Evolutionary conservation across 768 basidiomycete species (phyloP), one percentile per base, ranked within the genome.

Genomic region (Hemileccinum impolitum): DNA sequence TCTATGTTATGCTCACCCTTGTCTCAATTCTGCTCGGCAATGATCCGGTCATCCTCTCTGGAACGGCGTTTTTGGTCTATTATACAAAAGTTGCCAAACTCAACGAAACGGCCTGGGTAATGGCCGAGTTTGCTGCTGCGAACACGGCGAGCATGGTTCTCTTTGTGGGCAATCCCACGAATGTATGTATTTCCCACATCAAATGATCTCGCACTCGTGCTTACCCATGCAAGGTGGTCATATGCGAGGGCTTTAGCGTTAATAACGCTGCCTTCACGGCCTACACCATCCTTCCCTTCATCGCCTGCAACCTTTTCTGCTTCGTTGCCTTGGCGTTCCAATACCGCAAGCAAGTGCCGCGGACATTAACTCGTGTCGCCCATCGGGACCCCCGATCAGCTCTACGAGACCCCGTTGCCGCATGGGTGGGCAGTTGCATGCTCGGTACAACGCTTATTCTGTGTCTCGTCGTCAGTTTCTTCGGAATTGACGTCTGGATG

Each of bases 131-230:
- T 57, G 81, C 85, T 0, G 85, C 84, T 0, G 89, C 87, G 4
- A 92, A 91, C 64, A 87, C 88, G 9, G 87, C 82, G 8, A 82
- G 79, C 54, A 82, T 84, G 77, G 79, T 80, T 19, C 63, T 84
- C 1, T 90, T 96, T 42, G 85, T 92, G 2, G 88, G 87, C 0
- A 98, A 97, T 62, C 92, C 90, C 2, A 98, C 95, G 1, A 98
- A 97, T 60, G 84, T 67, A 39, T 6, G 64, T 58, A 12, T 41
- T 37, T 39, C 19, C 5, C 26, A 19, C 32, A 6, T 18, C 6
- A n/a, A 11, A 4, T 17, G 11, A 32, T 17, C 18, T 2, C 43
- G 39, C 15, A 5, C 30, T 40, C 14, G 49, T 14, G 1, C 26
- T 1, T 28, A 4, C 17, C 43, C 10, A 43, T 30, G 5, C 36